Evolutionary conservation across 1,284 basidiomycete species (phyloP), one percentile per base, ranked within the genome.

Genomic region (Vanrija sp.): DNA sequence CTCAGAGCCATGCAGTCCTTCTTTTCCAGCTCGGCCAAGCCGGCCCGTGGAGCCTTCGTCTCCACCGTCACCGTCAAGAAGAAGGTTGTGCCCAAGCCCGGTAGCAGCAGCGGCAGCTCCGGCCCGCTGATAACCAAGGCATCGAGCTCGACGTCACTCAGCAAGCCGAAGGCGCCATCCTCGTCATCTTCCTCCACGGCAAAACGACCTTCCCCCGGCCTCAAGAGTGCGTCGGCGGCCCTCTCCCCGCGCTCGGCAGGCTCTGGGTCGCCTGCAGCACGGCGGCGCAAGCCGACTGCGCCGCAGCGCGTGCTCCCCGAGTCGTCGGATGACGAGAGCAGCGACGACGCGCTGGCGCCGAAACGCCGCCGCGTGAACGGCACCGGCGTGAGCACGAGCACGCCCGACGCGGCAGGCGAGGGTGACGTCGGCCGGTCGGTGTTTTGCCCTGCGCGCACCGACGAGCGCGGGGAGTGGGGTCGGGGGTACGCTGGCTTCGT

Each of bases 401-500:
- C 55, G 10, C 52, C 43, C 15, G 34, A 46, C 19, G 21, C 42
- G 46, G 23, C n/a, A 21, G 63, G 47, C n/a, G 64, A 67, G 21
- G 56, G 55, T 28, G 48, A 52, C 8, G 47, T 63, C 40, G 64
- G 62, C 12, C 55, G 65, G 16, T 49, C 54, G 10, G 55, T 69
- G 19, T 72, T 67, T 53, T 67, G 66, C 42, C 54, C 68, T 9
- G 51, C 63, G 23, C 60, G 67, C n/a, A 59, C 58, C 10, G 69
- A 72, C 47, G 63, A 61, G 57, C 58, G 68, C 23, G 68, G 70
- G 18, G 72, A 73, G 59, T 73, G 58, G 56, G 65, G 62, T 3
- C 58, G 71, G 40, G 71, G 67, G 19, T 74, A 67, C 65, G 64
- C 58, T 0, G 73, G 71, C 3, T 74, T 73, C 49, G 67, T 72